Percentiles rank a stretch among this genome's conserved stretches.
phyloP scores from a whole-genome alignment of 2,329 filamentous ascomycete genomes.

The Pseudocercospora crystallina region DNA sequence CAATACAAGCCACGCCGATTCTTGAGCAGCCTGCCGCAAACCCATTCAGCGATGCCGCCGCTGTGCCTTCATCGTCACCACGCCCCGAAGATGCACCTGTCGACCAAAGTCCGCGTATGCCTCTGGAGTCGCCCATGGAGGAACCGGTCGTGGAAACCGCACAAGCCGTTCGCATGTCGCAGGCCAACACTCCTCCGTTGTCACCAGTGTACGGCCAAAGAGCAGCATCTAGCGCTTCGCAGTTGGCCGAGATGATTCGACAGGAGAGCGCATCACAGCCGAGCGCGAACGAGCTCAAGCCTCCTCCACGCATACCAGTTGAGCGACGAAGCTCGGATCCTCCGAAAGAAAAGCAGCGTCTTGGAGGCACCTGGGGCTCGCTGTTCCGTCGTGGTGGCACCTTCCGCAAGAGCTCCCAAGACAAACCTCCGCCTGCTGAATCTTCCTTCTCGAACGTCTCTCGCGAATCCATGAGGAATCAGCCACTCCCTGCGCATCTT shows the following conservation, averaged over 20 bases:
- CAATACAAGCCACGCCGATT: too few species aligned
- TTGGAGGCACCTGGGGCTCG: slow-evolving; percentile 60
- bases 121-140: slow-evolving; percentile 40
- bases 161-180: slow-evolving; percentile 49
- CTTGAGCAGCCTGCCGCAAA: slow-evolving; percentile 10
- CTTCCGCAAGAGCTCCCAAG: slow-evolving; percentile 43
- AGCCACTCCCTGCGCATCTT: slow-evolving; percentile 53
- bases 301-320: slow-evolving; percentile 29
- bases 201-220: slow-evolving; percentile 28
- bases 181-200: slow-evolving; percentile 45
- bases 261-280: slow-evolving; percentile 19
- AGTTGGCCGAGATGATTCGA: slow-evolving; percentile 19
- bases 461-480: slow-evolving; percentile 74
- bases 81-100: slow-evolving; percentile 11
- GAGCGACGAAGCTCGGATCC: slow-evolving; percentile 41
- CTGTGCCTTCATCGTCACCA: slow-evolving; percentile 24
- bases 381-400: slow-evolving; percentile 67
- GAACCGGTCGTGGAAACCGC: slow-evolving; percentile 52
- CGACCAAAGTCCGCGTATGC: slow-evolving; percentile 1
- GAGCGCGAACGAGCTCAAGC: slow-evolving; percentile 22
- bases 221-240: slow-evolving; percentile 16
- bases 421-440: slow-evolving; percentile 62
- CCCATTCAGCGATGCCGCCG: slow-evolving; percentile 28
- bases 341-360: slow-evolving; percentile 45
- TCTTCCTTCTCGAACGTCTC: slow-evolving; percentile 79